Evolutionary conservation across 768 basidiomycete genomes (phyloP), one percentile per base, ranked within the genome.

Genomic region (Boletus sensibilis): DNA sequence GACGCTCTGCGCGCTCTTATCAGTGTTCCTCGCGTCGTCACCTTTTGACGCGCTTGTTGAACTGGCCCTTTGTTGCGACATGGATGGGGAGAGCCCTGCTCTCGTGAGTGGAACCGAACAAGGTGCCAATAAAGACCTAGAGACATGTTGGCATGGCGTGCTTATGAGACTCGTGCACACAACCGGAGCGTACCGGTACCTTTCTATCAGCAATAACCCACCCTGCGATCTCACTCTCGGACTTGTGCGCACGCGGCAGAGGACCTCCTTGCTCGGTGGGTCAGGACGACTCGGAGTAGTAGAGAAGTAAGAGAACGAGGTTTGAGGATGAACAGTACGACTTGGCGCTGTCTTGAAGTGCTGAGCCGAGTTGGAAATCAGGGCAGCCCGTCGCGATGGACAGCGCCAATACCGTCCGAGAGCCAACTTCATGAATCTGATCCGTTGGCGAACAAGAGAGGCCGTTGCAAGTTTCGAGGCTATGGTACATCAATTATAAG

Each of bases 1-100:
- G 27, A 38, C 8, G 14, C 14, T 48, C 16, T n/a, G 48, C 4
- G 46, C 27, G 41, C 4, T 53, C 34, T 57, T 53, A 20, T 60
- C 50, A 49, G 63, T 45, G 33, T 68, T 67, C 55, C 73, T 68
- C 21, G 73, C 67, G 52, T 73, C 56, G 59, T 64, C 54, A 14
- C 46, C n/a, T 25, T 67, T 60, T 35, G 61, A 29, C 42, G 59
- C 25, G 48, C 25, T 50, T 1, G 63, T 66, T 14, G 70, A 71
- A 31, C 47, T 55, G 37, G 48, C 27, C 27, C 65, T 52, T 52
- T 53, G 60, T 21, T 61, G 63, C 14, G 48, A 58, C 72, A 74
- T 74, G 55, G 44, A 16, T 21, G 35, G 48, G 31, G 40, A 37
- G 27, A 27, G 29, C 33, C 41, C 25, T 45, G 44, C 8, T 35